Evolutionary conservation across 306 rosid genomes (phyloP).

Genomic region (Delonix regia): DNA sequence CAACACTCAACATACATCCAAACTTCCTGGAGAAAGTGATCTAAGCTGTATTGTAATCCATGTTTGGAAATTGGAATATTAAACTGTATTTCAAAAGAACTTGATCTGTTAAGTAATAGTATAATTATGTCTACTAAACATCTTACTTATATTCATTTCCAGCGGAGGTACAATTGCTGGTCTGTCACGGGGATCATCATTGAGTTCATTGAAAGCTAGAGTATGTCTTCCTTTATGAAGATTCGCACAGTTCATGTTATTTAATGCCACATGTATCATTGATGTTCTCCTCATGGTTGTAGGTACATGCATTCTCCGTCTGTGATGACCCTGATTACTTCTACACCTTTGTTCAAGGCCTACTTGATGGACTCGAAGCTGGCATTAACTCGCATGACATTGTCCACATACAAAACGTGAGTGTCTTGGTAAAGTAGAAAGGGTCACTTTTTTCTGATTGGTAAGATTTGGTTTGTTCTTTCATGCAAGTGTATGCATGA

Average conservation of each 20-base stretch:
- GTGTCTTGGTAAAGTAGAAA: conserved; percentile 39
- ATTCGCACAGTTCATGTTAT: conserved; percentile 23
- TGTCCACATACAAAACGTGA: conserved; percentile 72
- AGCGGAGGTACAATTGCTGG: conserved; percentile 97
- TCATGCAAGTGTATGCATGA: conserved; percentile 22
- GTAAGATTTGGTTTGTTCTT: not conserved
- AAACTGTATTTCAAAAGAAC: not conserved
- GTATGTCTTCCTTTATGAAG: conserved; percentile 49
- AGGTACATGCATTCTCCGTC: conserved; percentile 87
- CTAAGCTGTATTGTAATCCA: conserved; percentile 16
- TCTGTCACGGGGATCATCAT: conserved; percentile 74
- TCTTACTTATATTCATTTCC: conserved; percentile 35
- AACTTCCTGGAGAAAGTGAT: conserved; percentile 19
- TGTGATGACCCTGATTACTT: conserved; percentile 93
- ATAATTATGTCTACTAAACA: conserved; percentile 28
- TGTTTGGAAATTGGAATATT: conserved; percentile 6
- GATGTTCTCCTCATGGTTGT: conserved; percentile 37
- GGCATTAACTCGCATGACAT: conserved; percentile 71
- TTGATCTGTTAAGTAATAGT: not conserved
- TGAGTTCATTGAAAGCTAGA: conserved; percentile 86
- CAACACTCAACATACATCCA: conserved; percentile 22
- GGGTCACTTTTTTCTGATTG: conserved; percentile 12
- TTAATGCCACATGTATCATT: conserved; percentile 23
- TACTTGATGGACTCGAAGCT: conserved; percentile 84
- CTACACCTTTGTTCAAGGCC: conserved; percentile 75